A percentile compares a stretch with the other conserved stretches of the same genome.
phyloP scores from a whole-genome alignment of 2,329 filamentous ascomycete species.

The Epichloe hybrida region DNA sequence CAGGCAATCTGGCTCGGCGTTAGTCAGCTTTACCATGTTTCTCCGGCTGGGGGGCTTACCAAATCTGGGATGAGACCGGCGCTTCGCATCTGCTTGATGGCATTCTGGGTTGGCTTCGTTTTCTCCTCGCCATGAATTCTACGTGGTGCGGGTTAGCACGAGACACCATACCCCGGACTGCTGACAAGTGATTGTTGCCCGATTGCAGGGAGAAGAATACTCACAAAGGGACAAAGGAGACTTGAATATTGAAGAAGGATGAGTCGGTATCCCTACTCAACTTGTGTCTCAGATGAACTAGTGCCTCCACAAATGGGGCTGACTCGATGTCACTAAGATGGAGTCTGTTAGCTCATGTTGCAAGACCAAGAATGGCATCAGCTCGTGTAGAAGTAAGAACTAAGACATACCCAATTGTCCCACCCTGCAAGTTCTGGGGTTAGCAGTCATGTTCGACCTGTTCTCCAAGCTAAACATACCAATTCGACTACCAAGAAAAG shows the following conservation, averaged over 20 bases:
- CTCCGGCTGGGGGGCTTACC: slow-evolving; percentile 26
- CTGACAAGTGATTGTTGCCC: background rate
- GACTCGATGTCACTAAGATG: slow-evolving; percentile 57
- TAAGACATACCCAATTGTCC: slow-evolving; percentile 36
- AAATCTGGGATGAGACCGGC: slow-evolving; percentile 62
- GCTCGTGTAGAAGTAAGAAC: background rate
- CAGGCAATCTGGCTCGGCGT: slow-evolving; percentile 59
- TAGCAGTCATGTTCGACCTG: background rate
- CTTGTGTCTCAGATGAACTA: slow-evolving; percentile 62
- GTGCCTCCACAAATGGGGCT: slow-evolving; percentile 75
- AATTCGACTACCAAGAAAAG: slow-evolving; percentile 18
- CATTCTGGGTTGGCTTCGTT: slow-evolving; percentile 92
- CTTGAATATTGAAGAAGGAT: slow-evolving; percentile 81
- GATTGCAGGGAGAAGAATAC: background rate
- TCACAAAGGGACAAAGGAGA: slow-evolving; percentile 66
- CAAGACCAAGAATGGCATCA: background rate
- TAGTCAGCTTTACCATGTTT: background rate
- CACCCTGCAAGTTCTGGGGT: slow-evolving; percentile 30
- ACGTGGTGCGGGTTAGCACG: slow-evolving; percentile 8
- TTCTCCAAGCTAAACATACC: slow-evolving; percentile 13
- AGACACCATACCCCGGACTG: background rate
- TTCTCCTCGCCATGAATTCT: slow-evolving; percentile 56
- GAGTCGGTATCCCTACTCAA: slow-evolving; percentile 42
- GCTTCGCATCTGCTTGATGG: slow-evolving; percentile 72
- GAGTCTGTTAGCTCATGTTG: background rate